phyloP scores from a whole-genome alignment of 495 filamentous ascomycete species.

The Margaritispora aquatica region DNA sequence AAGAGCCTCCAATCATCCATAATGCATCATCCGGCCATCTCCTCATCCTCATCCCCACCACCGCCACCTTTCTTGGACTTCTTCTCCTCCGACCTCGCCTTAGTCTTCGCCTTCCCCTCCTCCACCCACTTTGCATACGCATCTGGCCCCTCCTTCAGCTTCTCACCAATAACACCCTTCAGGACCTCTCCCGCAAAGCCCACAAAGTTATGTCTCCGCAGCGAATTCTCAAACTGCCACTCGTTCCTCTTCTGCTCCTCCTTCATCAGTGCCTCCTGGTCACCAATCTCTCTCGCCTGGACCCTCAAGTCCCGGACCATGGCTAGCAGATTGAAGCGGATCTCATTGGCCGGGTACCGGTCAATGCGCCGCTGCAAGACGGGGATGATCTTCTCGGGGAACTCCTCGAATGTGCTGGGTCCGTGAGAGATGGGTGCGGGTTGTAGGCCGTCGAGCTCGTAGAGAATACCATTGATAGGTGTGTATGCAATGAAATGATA shows the following conservation, averaged over 20 bases:
- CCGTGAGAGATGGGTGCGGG: conserved; percentile 89
- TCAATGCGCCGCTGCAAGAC: conserved; percentile 80
- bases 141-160: conserved; percentile 50
- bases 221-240: conserved; percentile 95
- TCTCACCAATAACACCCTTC: conserved; percentile 71
- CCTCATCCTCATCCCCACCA: conserved; percentile 16
- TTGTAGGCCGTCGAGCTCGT: conserved; percentile 93
- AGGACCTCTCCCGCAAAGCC: conserved; percentile 89
- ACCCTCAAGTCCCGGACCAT: conserved; percentile 78
- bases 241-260: conserved; percentile 80
- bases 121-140: conserved; percentile 77
- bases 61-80: conserved; percentile 16
- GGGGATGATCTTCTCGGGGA: conserved; percentile 77
- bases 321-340: conserved; percentile 92
- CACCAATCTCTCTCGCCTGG: conserved; percentile 73
- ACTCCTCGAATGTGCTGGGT: conserved; percentile 55
- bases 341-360: conserved; percentile 80
- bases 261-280: conserved; percentile 65
- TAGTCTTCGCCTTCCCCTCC: conserved; percentile 63
- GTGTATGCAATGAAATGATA: conserved; percentile 99
- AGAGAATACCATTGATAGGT: conserved; percentile 67
- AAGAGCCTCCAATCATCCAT: not conserved
- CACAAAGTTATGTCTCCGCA: conserved; percentile 91
- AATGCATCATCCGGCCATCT: conserved; percentile 17
- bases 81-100: conserved; percentile 54